Evolutionary conservation across 2,329 filamentous ascomycete genomes (phyloP), one percentile per base, ranked within the genome.

Genomic region (Cladosporium colombiae): DNA sequence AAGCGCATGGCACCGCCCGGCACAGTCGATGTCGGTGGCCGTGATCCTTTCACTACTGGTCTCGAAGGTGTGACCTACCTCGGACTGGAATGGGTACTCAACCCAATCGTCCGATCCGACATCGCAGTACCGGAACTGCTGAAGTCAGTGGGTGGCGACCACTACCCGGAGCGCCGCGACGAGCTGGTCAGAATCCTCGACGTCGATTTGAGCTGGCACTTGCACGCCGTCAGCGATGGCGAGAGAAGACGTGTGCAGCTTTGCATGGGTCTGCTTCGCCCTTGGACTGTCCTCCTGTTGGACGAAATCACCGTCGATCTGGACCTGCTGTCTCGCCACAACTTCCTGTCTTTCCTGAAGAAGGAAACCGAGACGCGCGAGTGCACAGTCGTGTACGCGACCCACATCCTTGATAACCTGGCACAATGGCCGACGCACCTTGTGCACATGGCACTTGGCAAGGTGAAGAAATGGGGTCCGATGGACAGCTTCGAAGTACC

Each of bases 261-360:
- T 8, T 93, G 93, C 68, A 99, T 99, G 95, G 95, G 95, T 0
- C 83, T 99, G 10, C 80, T 99, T 53, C 85, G 94, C 3, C 95
- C 95, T 0, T 99, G 95, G 95, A 89, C 88, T 13, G 90, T 99
- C 3, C 82, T 99, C 31, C 83, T 99, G 62, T 85, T 99, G 49
- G 95, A 99, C 76, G 94, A 98, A 78, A 97, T 98, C 77, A 99
- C 95, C 0, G 95, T 99, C 10, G 95, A 99, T 78, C 82, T 99
- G 68, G 95, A 99, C 78, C 85, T 99, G 66, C 85, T 97, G 67
- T 91, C 88, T 64, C 86, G 95, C 18, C 89, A 88, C 72, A 89
- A 93, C 76, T 99, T 99, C 77, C 83, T 99, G 35, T 84, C 81
- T 52, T 99, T 94, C 82, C 80, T 99, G 74, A 93, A 93, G 79